phyloP scores from a whole-genome alignment of 805 yeast species.

The Pichia californica region DNA sequence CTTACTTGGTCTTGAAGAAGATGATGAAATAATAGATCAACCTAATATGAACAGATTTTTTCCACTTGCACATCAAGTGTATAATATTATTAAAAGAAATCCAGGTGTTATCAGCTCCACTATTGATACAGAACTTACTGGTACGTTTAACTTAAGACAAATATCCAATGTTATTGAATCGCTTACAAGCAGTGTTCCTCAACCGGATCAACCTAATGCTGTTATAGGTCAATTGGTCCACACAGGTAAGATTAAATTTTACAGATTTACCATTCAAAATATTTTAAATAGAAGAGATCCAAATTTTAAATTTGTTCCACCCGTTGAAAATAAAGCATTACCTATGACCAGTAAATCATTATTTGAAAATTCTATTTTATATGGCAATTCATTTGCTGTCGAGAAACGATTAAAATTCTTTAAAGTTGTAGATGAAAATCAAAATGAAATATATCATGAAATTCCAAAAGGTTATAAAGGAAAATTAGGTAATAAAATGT shows the following conservation, averaged over 20 bases:
- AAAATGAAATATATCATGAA: conserved; percentile 1
- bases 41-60: conserved; percentile 34
- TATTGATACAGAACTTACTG: conserved; percentile 43
- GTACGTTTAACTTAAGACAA: conserved; percentile 27
- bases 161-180: conserved; percentile 11
- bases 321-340: not conserved
- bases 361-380: conserved; percentile 9
- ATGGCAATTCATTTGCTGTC: not conserved
- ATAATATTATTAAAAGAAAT: conserved; percentile 35
- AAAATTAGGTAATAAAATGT: too few relatives aligned
- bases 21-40: conserved; percentile 17
- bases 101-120: conserved; percentile 59
- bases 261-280: conserved; percentile 34
- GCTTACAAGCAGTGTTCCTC: conserved; percentile 18
- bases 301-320: not conserved
- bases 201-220: conserved; percentile 11
- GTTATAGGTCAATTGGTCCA: conserved; percentile 13
- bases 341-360: conserved; percentile 2
- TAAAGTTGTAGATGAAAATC: not conserved
- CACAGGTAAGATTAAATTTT: conserved; percentile 68
- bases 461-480: conserved; percentile 6
- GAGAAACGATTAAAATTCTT: conserved; percentile 7
- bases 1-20: conserved; percentile 16
- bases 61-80: conserved; percentile 62
- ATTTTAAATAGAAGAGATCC: conserved; percentile 7